Conservation (phyloP, 2,329 filamentous ascomycete species). For the Pseudocercospora eumusae region DNA sequence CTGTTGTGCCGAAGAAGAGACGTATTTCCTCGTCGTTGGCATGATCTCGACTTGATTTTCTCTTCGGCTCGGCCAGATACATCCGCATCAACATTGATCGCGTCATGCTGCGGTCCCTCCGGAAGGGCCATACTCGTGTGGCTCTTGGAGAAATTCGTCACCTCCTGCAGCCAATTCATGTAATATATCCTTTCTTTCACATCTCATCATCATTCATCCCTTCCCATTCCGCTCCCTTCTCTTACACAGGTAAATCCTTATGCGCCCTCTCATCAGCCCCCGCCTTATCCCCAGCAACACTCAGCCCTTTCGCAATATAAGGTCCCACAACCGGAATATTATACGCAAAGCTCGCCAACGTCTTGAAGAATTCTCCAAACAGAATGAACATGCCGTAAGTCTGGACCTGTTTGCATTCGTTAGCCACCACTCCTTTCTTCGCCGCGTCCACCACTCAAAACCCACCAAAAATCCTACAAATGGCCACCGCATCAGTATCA, state of each 20-base stretch:
- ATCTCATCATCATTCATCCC: neutral
- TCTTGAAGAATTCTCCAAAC: slow-evolving; percentile 95
- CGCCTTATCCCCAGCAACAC: slow-evolving; percentile 72
- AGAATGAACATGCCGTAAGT: slow-evolving; percentile 84
- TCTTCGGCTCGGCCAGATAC: neutral
- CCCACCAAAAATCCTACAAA: slow-evolving; percentile 83
- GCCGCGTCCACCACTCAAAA: no score
- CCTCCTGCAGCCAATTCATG: neutral
- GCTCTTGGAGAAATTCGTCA: neutral
- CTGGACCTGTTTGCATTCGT: no score
- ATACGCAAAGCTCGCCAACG: slow-evolving; percentile 82
- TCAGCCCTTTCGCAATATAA: slow-evolving; percentile 74
- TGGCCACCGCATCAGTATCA: slow-evolving; percentile 90
- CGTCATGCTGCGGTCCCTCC: no score
- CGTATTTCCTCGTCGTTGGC: neutral
- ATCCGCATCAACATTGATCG: no score
- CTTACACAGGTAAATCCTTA: slow-evolving; percentile 73
- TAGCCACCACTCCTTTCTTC: no score
- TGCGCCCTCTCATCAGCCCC: slow-evolving; percentile 65
- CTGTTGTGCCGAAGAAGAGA: neutral
- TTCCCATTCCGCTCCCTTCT: neutral
- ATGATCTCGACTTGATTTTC: no score
- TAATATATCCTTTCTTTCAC: no score
- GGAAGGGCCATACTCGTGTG: no score
- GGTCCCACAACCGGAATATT: slow-evolving; percentile 83